phyloP scores from a whole-genome alignment of 768 basidiomycete genomes.

The Calocybe gangraenosa region DNA sequence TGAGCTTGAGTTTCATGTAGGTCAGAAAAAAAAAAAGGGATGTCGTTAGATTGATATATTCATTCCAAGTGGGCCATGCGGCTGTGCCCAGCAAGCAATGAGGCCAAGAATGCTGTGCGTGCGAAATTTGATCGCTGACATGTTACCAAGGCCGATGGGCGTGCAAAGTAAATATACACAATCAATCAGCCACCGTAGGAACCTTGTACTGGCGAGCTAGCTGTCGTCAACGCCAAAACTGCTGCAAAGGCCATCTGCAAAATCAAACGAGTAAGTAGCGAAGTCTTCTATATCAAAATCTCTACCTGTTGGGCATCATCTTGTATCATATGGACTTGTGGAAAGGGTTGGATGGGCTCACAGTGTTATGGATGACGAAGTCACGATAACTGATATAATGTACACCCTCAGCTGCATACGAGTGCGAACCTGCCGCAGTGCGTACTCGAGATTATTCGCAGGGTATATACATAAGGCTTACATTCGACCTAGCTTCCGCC shows the following conservation, averaged over 20 bases:
- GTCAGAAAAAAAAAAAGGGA: no score
- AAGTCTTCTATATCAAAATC: conserved; percentile 14
- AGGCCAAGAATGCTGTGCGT: no score
- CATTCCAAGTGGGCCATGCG: no score
- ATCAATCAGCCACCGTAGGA: no score
- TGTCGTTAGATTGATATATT: no score
- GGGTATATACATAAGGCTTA: no score
- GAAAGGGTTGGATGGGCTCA: conserved; percentile 35
- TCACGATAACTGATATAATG: conserved; percentile 18
- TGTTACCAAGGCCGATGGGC: no score
- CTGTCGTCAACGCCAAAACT: conserved; percentile 37
- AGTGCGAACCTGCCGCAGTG: conserved; percentile 41
- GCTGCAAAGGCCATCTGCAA: conserved; percentile 31
- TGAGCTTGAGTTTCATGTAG: no score
- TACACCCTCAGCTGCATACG: conserved; percentile 29
- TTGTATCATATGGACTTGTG: conserved; percentile 21
- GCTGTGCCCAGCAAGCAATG: no score
- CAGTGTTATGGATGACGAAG: conserved; percentile 31
- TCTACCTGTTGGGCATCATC: conserved; percentile 17
- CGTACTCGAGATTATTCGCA: conserved; percentile 18
- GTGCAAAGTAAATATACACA: no score
- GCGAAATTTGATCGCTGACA: no score
- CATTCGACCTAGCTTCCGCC: conserved; percentile 30
- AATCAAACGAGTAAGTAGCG: conserved; percentile 37
- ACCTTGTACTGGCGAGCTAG: no score